These are phyloP conservation scores for Lithocarpus polystachyus DNA, from an alignment of 306 rosid genomes.

Conservation along the genomic window DNA sequence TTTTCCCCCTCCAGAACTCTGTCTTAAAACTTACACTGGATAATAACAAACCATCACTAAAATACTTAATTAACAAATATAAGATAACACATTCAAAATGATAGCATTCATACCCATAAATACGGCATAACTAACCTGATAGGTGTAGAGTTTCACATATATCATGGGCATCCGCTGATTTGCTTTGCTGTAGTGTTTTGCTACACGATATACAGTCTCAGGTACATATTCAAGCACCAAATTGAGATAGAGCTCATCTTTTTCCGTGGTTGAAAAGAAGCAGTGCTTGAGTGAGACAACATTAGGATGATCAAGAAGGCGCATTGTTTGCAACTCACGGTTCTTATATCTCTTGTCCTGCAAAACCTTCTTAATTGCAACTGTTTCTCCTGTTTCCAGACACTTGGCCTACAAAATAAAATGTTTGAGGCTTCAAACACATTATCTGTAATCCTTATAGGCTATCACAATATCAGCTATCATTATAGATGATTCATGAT, in stretches of 20 bases:
- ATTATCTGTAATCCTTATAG: not conserved
- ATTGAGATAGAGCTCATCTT: conserved; percentile 72
- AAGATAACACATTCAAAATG: not conserved
- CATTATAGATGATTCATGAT: not conserved
- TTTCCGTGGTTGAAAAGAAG: conserved; percentile 67
- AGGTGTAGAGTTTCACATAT: conserved; percentile 65
- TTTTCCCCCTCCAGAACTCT: not conserved
- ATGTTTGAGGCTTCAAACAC: not conserved
- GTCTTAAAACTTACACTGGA: not conserved
- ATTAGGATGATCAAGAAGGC: conserved; percentile 75
- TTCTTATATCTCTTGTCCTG: conserved; percentile 73
- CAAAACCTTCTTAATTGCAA: conserved; percentile 66
- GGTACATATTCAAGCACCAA: conserved; percentile 70
- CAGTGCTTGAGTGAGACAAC: conserved; percentile 69
- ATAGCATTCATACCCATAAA: not conserved
- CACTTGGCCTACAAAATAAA: conserved; percentile 60
- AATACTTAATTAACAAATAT: not conserved
- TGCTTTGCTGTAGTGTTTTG: conserved; percentile 67
- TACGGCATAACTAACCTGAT: conserved; percentile 41
- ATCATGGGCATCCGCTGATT: conserved; percentile 72
- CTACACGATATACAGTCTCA: conserved; percentile 65
- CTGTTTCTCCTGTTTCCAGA: conserved; percentile 65
- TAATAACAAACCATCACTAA: not conserved
- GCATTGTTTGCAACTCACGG: conserved; percentile 74
- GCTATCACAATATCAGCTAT: not conserved